These are phyloP conservation scores for Hemisphaericaspora xylofermentans DNA, from an alignment of 1,139 yeast genomes.

Conservation along the genomic window DNA sequence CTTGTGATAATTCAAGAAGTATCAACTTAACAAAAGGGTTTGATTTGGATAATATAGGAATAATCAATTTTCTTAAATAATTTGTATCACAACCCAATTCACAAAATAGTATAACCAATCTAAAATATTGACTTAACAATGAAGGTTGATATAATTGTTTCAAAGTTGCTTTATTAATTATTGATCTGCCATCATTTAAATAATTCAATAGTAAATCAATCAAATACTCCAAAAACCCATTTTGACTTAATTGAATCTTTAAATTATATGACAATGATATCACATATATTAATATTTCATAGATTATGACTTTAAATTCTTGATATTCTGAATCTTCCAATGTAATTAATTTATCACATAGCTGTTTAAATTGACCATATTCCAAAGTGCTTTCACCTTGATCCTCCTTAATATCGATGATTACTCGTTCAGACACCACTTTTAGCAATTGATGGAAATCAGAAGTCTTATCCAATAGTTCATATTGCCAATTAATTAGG, in stretches of 20 bases:
- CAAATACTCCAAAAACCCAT: constrained; percentile 22
- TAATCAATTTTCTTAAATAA: constrained; percentile 21
- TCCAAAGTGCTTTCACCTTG: constrained; percentile 1
- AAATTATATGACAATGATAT: constrained; percentile 26
- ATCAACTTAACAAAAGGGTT: constrained; percentile 16
- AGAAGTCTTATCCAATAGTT: constrained; percentile 25
- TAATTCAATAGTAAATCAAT: constrained; percentile 19
- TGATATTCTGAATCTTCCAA: constrained; percentile 26
- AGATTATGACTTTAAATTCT: constrained; percentile 32
- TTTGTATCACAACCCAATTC: constrained; percentile 38
- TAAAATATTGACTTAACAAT: constrained; percentile 20
- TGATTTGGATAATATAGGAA: constrained; percentile 16
- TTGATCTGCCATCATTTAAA: not conserved
- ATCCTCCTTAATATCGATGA: constrained; percentile 8
- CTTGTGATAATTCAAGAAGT: constrained; percentile 26
- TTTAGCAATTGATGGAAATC: constrained; percentile 21
- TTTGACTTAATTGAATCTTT: constrained; percentile 23
- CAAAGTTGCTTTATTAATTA: not conserved
- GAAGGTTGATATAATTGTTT: constrained; percentile 13
- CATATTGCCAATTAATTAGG: constrained; percentile 40
- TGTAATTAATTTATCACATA: constrained; percentile 18
- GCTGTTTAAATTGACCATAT: constrained; percentile 9
- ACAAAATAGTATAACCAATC: constrained; percentile 27
- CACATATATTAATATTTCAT: constrained; percentile 28
- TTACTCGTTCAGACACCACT: constrained; percentile 20